Percentiles rank a stretch among this genome's conserved stretches.
Conservation (phyloP, 2,329 filamentous ascomycete species). For the Fonsecaea nubica region DNA sequence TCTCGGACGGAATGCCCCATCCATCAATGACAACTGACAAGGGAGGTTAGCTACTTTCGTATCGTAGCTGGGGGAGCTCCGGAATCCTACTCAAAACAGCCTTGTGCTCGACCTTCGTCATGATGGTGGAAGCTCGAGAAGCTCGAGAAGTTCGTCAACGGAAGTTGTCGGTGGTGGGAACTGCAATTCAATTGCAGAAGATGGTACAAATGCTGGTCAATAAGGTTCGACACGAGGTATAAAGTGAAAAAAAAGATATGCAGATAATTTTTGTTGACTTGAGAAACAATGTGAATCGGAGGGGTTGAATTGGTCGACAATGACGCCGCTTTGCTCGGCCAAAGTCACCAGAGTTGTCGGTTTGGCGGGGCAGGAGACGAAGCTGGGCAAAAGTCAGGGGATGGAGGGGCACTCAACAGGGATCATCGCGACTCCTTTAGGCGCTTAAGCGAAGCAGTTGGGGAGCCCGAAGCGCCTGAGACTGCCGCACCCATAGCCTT, state of each 20-base stretch:
- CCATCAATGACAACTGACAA: conserved; percentile 93
- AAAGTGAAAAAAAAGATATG: neutral
- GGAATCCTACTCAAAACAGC: conserved; percentile 66
- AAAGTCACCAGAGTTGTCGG: neutral
- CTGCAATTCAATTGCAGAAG: neutral
- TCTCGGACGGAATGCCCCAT: conserved; percentile 85
- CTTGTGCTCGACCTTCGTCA: conserved; percentile 73
- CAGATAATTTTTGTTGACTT: conserved; percentile 12
- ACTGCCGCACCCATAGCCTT: neutral
- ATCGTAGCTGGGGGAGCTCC: conserved; percentile 39
- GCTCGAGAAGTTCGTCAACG: conserved; percentile 4
- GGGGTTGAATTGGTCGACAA: conserved; percentile 2
- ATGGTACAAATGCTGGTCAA: neutral
- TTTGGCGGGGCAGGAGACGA: neutral
- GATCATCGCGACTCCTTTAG: too few relatives aligned
- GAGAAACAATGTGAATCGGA: neutral
- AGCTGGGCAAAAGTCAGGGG: neutral
- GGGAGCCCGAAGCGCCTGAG: neutral
- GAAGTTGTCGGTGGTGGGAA: neutral
- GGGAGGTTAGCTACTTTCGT: conserved; percentile 43
- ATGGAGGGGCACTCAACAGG: neutral
- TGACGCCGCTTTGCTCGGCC: conserved; percentile 1
- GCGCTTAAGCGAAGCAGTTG: too few relatives aligned
- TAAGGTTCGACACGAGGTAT: neutral
- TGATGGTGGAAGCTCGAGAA: conserved; percentile 47